Evolutionary conservation across 345 rosid species (phyloP), one percentile per base, ranked within the genome.

Genomic region (Gossypioides kirkii): DNA sequence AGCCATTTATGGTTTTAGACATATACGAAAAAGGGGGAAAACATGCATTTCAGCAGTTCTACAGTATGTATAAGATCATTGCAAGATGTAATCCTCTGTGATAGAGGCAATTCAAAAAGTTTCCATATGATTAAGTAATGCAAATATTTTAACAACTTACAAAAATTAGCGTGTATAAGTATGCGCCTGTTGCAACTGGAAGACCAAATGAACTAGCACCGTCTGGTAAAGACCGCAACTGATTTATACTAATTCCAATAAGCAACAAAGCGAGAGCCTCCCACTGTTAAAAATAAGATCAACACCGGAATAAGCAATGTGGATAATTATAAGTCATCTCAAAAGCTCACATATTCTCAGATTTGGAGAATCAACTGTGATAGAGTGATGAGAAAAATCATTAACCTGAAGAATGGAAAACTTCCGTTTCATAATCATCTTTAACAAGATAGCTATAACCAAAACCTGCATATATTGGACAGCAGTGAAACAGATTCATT

Each of bases 221-320:
- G 79, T 83, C 94, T 64, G 99, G 98, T 79, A 91, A 79, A 75
- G 96, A 86, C 63, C 89, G 93, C 75, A 95, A 72, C 76, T 95
- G 99, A 77, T 95, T 95, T 80, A 95, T 84, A 80, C 94, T 92
- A 55, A 95, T 95, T 59, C 99, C 99, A 81, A 95, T 95, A 72
- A 92, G 96, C 87, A 95, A 80, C 74, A 95, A 76, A 69, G 98
- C 98, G 74, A 95, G 98, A 78, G 99, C 99, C 80, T 95, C 99
- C 98, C 99, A 95, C 98, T 92, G 86, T 76, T 50, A 81, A 47
- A 79, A 80, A 82, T 43, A 50, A 20, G 73, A 79, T 47, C 70
- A 74, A n/a, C 78, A 58, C 1, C 63, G 22, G 8, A 23, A 10
- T 11, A 10, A 12, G 14, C 20, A 55, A 25, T 32, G 26, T 16